Base-by-base conservation (phyloP, 768 basidiomycete genomes). In the Hortiboletus campestris region DNA sequence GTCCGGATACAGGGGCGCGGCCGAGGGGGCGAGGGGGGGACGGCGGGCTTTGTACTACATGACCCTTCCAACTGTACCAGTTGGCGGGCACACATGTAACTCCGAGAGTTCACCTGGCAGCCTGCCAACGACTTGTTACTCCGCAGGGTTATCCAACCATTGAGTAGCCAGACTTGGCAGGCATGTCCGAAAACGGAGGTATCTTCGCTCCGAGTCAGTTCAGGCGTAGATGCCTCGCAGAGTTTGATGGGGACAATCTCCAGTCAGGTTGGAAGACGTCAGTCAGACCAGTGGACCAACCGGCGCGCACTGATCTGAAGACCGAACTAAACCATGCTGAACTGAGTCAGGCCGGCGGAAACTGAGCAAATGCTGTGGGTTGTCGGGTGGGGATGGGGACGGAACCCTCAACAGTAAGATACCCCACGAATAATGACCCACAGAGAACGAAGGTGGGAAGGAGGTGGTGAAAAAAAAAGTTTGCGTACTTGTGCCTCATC, bases 31-130 rank as follows among this genome's bases (percentile, higher is more conserved):
- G 5, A 9, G 2, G 11, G 5, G 6, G 10, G 20, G 25, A 25
- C 3, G 16, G 32, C 5, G 9, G 13, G 22, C 1, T 45, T 61
- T 56, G 19, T 50, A 39, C 2, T 19, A 8, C 11, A 36, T 2
- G 36, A 45, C 9, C 51, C 38, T 43, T 34, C 60, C 60, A 62
- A 61, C 59, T 40, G 43, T 38, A 32, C 34, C 42, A 57, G 29
- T 9, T 50, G 60, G 54, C 34, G 2, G 28, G 36, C 4, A 17
- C 6, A 14, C 25, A 11, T 51, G 20, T 29, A 38, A 32, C 11
- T 31, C 25, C 25, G 25, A 25, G 25, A 6, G 25, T 25, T 25
- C 25, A 6, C 25, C 25, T 25, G 25, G 25, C 25, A 25, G 25
- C 25, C 25, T 25, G 25, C 25, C 25, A 25, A 25, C 25, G 25